Base-by-base conservation (phyloP, 2,329 filamentous ascomycete genomes). In the Cercospora sesami region DNA sequence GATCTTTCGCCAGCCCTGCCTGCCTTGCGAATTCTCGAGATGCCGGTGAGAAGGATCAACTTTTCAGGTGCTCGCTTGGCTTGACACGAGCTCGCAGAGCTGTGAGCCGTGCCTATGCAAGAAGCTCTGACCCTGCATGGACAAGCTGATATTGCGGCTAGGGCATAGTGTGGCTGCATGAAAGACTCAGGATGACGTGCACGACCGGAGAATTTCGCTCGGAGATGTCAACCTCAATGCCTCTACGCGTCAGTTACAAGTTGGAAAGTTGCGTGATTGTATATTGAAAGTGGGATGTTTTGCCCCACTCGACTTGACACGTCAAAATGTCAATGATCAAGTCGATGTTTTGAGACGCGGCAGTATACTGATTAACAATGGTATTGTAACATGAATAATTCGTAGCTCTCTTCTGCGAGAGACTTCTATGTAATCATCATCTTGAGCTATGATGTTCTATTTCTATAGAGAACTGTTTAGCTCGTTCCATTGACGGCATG, bases 401-500 rank as follows among this genome's bases (percentile, higher is more conserved):
- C 60, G 42, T 62, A 51, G 60, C 30, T 62, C 60, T 62, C 42
- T 21, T 51, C 26, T 28, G 60, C 28, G 39, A 48, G 39, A 45
- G 2, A 5, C 26, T 62, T 31, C 39, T 62, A 31, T 48, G 16
- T 31, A 12, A 18, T 51, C 39, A 33, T 51, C 23, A 59, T 33
- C 16, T 10, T 59, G 55, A 59, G 31, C 23, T 14, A 14, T 62
- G 23, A 33, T 28, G 21, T 18, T 58, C 51, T 58, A 42, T 58
- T 18, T 58, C 21, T 64, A 64, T 59, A n/a, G 33, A 57, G 16
- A 30, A 30, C n/a, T 28, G 36, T 48, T 59, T 68, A 66, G 60
- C 61, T 64, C 28, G 60, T 61, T 21, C 69, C 69, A 21, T 69
- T 69, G 36, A 72, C 68, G 31, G 60, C 58, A 26, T 73, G 72